A percentile compares a stretch with the other conserved stretches of the same genome.
phyloP scores from a whole-genome alignment of 2,329 filamentous ascomycete genomes.

The Fusarium burgessii region DNA sequence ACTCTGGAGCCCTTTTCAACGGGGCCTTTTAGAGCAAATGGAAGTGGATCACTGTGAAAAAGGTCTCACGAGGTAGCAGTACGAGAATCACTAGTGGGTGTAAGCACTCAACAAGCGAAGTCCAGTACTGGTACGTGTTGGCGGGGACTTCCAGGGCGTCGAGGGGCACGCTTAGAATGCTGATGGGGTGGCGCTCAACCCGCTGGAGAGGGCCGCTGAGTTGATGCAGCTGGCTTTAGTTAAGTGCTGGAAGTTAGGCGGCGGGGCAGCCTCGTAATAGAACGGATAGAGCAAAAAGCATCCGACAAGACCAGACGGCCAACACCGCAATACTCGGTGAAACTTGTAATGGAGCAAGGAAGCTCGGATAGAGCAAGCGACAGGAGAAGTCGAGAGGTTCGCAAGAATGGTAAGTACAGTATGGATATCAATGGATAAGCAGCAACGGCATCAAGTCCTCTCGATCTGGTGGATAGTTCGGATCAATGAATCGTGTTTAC shows the following conservation, averaged over 20 bases:
- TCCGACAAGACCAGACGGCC: conserved; percentile 4
- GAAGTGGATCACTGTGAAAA: conserved; percentile 12
- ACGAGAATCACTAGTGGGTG: conserved; percentile 8
- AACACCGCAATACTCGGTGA: conserved; percentile 32
- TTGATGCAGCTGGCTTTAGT: conserved; percentile 19
- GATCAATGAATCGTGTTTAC: conserved; percentile 19
- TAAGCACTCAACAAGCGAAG: conserved; percentile 1
- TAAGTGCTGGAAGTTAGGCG: conserved; percentile 27
- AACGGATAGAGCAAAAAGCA: conserved; percentile 15
- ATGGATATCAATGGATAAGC: conserved; percentile 2
- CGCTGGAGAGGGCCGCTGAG: conserved; percentile 34
- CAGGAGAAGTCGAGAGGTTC: neutral
- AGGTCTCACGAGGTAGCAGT: conserved; percentile 32
- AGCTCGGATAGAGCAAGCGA: conserved; percentile 18
- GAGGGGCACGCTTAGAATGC: conserved; percentile 23
- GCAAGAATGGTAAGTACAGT: neutral
- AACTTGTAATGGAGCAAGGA: conserved; percentile 14
- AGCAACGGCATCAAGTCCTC: conserved; percentile 2
- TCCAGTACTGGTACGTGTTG: conserved; percentile 27
- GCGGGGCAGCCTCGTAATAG: conserved; percentile 41
- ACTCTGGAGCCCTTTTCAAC: conserved; percentile 33
- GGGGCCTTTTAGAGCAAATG: conserved; percentile 18
- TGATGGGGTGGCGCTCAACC: conserved; percentile 38
- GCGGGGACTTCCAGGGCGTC: conserved; percentile 18
- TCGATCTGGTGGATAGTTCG: conserved; percentile 10